Evolutionary conservation across 768 basidiomycete genomes (phyloP).

Genomic region (Suillus hirtellus): DNA sequence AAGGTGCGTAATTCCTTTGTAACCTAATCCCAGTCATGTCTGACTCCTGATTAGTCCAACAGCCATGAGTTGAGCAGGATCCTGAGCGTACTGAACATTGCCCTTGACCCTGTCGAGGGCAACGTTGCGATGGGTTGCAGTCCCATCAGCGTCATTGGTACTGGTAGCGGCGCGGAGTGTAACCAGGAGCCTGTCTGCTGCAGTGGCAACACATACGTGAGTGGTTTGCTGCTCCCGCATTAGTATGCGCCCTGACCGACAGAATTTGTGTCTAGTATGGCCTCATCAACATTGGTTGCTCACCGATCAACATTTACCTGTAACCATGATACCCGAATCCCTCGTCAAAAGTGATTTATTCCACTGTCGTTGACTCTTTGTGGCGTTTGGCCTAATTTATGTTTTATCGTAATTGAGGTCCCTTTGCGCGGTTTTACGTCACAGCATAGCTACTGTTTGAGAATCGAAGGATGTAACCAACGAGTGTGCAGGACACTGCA

Average conservation of each 20-base stretch:
- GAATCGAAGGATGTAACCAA: not conserved
- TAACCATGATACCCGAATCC: not conserved
- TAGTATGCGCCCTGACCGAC: not conserved
- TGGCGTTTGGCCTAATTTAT: not conserved
- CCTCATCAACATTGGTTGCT: constrained; percentile 5
- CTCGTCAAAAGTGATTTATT: not conserved
- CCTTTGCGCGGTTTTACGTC: not conserved
- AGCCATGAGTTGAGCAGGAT: not conserved
- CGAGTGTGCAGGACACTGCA: not conserved
- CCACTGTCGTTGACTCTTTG: not conserved
- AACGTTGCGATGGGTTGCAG: constrained; percentile 7
- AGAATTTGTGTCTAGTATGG: not conserved
- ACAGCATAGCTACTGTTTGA: not conserved
- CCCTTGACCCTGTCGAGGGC: not conserved
- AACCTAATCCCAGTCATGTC: not conserved
- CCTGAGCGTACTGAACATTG: not conserved
- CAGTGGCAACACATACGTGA: constrained; percentile 12
- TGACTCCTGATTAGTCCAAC: not conserved
- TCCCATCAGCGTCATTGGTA: constrained; percentile 9
- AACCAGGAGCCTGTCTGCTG: constrained; percentile 12
- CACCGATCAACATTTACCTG: constrained; percentile 3
- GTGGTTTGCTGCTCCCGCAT: not conserved
- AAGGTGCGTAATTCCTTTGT: constrained; percentile 7
- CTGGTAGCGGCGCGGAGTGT: constrained; percentile 9
- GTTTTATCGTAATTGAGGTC: not conserved